A percentile compares a stretch with the other conserved stretches of the same genome.
Evolutionary conservation across 2,329 filamentous ascomycete genomes (phyloP).

Genomic region (Fusarium fracticaudum): DNA sequence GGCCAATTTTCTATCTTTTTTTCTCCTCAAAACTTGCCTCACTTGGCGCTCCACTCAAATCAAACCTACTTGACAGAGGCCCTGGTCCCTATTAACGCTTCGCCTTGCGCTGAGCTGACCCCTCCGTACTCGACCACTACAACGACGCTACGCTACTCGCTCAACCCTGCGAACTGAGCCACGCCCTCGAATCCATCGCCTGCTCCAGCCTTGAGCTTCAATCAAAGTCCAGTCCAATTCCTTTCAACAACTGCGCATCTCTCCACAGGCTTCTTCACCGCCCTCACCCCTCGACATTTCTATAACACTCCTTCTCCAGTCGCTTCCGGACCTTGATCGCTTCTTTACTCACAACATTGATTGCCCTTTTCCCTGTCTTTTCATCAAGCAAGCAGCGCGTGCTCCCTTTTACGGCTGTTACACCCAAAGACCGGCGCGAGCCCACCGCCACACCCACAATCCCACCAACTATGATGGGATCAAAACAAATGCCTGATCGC

Average conservation of each 20-base stretch:
- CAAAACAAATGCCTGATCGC: constrained; percentile 61
- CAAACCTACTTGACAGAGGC: neutral
- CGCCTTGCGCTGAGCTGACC: constrained; percentile 29
- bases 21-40: neutral
- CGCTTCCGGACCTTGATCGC: constrained; percentile 20
- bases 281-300: neutral
- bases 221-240: constrained; percentile 7
- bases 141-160: neutral
- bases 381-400: neutral
- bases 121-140: neutral
- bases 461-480: constrained; percentile 34
- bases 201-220: constrained; percentile 19
- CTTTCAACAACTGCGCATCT: constrained; percentile 29
- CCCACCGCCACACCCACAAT: constrained; percentile 28
- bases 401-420: constrained; percentile 5
- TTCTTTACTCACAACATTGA: constrained; percentile 1
- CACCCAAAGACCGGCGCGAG: constrained; percentile 19
- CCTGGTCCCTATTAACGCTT: constrained; percentile 18
- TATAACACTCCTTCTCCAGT: constrained; percentile 25
- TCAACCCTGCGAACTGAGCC: constrained; percentile 18
- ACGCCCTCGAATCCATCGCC: constrained; percentile 24
- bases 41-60: constrained; percentile 18
- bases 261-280: constrained; percentile 20
- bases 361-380: neutral
- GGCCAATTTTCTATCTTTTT: neutral